These are phyloP conservation scores for Hippophae gyantsensis DNA, from an alignment of 306 rosid genomes.

Conservation along the genomic window DNA sequence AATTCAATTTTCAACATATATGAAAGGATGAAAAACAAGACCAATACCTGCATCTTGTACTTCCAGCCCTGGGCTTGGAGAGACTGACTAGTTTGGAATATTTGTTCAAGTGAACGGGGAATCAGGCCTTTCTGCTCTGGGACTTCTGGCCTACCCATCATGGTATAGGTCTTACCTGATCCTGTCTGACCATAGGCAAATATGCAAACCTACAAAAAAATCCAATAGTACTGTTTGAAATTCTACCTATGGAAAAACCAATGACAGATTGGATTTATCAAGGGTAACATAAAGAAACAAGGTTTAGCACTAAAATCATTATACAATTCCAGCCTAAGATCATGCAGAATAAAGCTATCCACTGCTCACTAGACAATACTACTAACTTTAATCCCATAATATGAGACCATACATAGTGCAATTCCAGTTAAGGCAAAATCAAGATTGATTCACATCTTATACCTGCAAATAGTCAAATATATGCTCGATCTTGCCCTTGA, in stretches of 20 bases:
- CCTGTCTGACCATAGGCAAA: conserved; percentile 99
- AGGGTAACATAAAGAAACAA: not conserved
- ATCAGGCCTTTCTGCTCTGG: conserved; percentile 78
- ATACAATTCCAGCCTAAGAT: too few species aligned
- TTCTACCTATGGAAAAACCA: not conserved
- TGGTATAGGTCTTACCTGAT: conserved; percentile 84
- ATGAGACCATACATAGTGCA: too few species aligned
- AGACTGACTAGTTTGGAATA: conserved; percentile 70
- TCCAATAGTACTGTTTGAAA: conserved; percentile 10
- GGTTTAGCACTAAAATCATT: too few species aligned
- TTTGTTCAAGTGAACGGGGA: conserved; percentile 85
- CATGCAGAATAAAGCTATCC: too few species aligned
- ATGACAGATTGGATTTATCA: not conserved
- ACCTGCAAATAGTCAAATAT: too few species aligned
- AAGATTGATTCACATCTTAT: too few species aligned
- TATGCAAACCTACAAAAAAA: conserved; percentile 73
- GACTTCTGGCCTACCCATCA: conserved; percentile 86
- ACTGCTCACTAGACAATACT: too few species aligned
- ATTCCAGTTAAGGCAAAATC: too few species aligned
- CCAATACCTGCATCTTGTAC: conserved; percentile 73
- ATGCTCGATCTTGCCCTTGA: too few species aligned
- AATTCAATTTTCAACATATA: not conserved
- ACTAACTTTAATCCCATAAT: too few species aligned
- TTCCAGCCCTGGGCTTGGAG: conserved; percentile 84
- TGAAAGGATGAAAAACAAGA: conserved; percentile 1